These are phyloP conservation scores for Acacia crassicarpa DNA, from an alignment of 306 rosid genomes.

Conservation along the genomic window DNA sequence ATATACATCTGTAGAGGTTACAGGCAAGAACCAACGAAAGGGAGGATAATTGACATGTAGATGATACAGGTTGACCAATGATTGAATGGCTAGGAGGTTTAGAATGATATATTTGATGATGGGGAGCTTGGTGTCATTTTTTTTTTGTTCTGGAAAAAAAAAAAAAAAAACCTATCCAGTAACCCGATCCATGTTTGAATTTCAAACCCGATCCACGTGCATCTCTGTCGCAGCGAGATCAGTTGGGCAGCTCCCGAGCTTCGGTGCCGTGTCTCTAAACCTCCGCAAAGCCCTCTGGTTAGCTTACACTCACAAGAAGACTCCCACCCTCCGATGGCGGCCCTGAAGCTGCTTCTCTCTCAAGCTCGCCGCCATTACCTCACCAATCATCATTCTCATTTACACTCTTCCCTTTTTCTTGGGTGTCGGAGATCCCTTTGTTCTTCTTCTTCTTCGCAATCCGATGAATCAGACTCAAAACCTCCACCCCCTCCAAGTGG, in stretches of 20 bases:
- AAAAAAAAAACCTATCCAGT: too few relatives aligned
- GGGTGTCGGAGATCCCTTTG: slow-evolving; percentile 45
- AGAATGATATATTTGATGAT: too few relatives aligned
- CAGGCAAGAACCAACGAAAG: too few relatives aligned
- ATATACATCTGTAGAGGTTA: too few relatives aligned
- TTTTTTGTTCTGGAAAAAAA: too few relatives aligned
- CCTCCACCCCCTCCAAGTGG: slow-evolving; percentile 28
- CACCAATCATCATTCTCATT: slow-evolving; percentile 29
- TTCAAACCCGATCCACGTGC: background rate
- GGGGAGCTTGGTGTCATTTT: too few relatives aligned
- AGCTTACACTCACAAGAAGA: background rate
- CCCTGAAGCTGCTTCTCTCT: slow-evolving; percentile 64
- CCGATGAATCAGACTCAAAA: slow-evolving; percentile 40
- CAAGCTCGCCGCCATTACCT: slow-evolving; percentile 76
- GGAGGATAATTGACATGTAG: too few relatives aligned
- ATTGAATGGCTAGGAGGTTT: too few relatives aligned
- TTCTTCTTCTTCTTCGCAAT: slow-evolving; percentile 30
- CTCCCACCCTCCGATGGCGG: slow-evolving; percentile 47
- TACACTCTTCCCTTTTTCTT: slow-evolving; percentile 38
- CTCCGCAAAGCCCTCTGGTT: slow-evolving; percentile 38
- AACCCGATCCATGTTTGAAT: background rate
- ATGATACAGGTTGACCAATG: too few relatives aligned
- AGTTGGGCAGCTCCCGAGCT: background rate
- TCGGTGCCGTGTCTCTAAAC: background rate
- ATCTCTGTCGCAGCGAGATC: background rate